Base-by-base conservation (phyloP, 352 stramenopile species). In the Phytopythium vexans region DNA sequence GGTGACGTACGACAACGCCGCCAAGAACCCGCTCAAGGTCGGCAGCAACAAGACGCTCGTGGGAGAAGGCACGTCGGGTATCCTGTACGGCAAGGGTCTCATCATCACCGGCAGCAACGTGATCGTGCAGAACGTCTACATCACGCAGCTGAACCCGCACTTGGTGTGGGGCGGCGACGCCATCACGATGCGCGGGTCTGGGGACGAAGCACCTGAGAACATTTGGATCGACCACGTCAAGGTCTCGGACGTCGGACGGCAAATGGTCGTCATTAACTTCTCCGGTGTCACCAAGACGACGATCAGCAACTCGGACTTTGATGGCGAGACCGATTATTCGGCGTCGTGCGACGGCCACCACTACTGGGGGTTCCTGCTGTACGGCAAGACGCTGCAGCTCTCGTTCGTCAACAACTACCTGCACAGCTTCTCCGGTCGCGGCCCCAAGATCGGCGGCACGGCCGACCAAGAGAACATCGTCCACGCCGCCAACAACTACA, bases 171-270 rank as follows among this genome's bases (percentile, higher is more conserved):
- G 57, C 11, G 64, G 64, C 3, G 64, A 72, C 41, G 64, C 64
- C 12, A 60, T 72, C 16, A 54, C 47, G 10, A 60, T 71, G 37
- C 44, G 60, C 5, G 65, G 59, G 8, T 59, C 40, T 31, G 54
- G 53, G 15, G 56, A 57, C 15, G 36, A 21, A 6, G 34, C 64
- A 3, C 51, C 63, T 37, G 43, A 76, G 33, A 63, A 68, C 12
- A 46, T 80, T 42, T 84, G 70, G 70, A 61, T 82, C 34, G 66
- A 82, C 45, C 74, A 84, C 58, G 51, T 83, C 50, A 80, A 80
- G 40, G 52, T 81, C 36, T 72, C 61, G 4, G 55, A 47, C 8
- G 41, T 78, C 16, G 70, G 68, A 9, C 64, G 70, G 6, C 62
- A 84, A 37, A 79, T 84, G 67, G 12, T 83, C 10, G 62, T 66